phyloP scores from a whole-genome alignment of 768 basidiomycete genomes.

The Vishniacozyma victoriae region DNA sequence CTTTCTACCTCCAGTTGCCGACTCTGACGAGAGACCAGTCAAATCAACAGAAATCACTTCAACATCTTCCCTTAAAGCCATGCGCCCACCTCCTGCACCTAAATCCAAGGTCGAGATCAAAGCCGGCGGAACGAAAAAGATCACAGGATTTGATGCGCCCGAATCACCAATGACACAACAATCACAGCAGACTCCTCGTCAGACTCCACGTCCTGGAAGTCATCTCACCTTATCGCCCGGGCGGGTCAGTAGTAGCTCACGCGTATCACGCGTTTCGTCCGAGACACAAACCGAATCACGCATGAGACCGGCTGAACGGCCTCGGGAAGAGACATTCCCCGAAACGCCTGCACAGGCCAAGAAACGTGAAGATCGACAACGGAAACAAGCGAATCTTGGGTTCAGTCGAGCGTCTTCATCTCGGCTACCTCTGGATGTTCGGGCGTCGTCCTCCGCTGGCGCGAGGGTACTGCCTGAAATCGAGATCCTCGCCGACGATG shows the following conservation, averaged over 20 bases:
- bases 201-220: not conserved
- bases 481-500: slow-evolving; percentile 42
- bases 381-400: slow-evolving; percentile 9
- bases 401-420: not conserved
- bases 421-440: not conserved
- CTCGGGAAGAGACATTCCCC: slow-evolving; percentile 37
- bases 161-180: slow-evolving; percentile 13
- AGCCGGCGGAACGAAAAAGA: slow-evolving; percentile 21
- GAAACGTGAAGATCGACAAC: slow-evolving; percentile 31
- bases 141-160: slow-evolving; percentile 40
- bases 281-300: slow-evolving; percentile 6
- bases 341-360: slow-evolving; percentile 44
- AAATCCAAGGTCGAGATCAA: slow-evolving; percentile 19
- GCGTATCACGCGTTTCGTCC: slow-evolving; percentile 2
- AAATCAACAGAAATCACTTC: slow-evolving; percentile 11
- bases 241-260: slow-evolving; percentile 1
- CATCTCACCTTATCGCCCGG: not conserved
- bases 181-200: not conserved
- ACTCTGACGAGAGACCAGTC: slow-evolving; percentile 9
- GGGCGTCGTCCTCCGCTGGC: not conserved
- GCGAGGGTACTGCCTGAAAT: slow-evolving; percentile 34
- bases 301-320: slow-evolving; percentile 33
- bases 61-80: not conserved
- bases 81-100: not conserved
- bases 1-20: not conserved